Evolutionary conservation across 768 basidiomycete species (phyloP).

Genomic region (Artomyces pyxidatus): DNA sequence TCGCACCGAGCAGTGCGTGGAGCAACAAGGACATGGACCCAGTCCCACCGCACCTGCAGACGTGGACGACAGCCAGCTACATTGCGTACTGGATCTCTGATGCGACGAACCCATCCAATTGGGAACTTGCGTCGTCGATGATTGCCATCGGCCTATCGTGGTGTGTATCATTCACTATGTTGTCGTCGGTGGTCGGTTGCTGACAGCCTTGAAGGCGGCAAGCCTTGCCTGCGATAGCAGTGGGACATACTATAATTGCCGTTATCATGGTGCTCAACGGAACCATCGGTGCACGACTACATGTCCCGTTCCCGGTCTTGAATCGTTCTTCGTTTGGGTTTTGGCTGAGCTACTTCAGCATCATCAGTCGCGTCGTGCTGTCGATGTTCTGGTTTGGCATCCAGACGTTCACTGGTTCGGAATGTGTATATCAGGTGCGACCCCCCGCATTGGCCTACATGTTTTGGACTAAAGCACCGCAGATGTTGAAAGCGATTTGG

Average conservation of each 20-base stretch:
- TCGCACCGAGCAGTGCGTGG: slow-evolving; percentile 54
- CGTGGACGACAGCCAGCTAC: slow-evolving; percentile 64
- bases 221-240: slow-evolving; percentile 58
- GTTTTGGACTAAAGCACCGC: background rate
- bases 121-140: slow-evolving; percentile 70
- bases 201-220: slow-evolving; percentile 54
- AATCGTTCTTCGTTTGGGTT: slow-evolving; percentile 84
- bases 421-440: slow-evolving; percentile 57
- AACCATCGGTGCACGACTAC: slow-evolving; percentile 66
- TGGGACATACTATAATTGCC: slow-evolving; percentile 69
- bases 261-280: slow-evolving; percentile 73
- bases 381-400: slow-evolving; percentile 80
- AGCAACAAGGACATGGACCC: slow-evolving; percentile 75
- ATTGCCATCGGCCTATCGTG: slow-evolving; percentile 68
- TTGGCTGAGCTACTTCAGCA: slow-evolving; percentile 83
- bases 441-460: too few species aligned
- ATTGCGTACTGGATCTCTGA: slow-evolving; percentile 47
- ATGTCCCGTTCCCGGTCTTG: slow-evolving; percentile 70
- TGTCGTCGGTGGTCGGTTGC: too few species aligned
- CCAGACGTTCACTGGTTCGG: slow-evolving; percentile 53
- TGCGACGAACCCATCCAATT: slow-evolving; percentile 21
- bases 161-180: too few species aligned
- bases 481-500: slow-evolving; percentile 80
- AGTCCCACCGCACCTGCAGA: slow-evolving; percentile 49
- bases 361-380: slow-evolving; percentile 67